Percentiles rank a stretch among this genome's conserved stretches.
Conservation (phyloP, 2,329 filamentous ascomycete genomes). For the Decorospora gaudefroyi region DNA sequence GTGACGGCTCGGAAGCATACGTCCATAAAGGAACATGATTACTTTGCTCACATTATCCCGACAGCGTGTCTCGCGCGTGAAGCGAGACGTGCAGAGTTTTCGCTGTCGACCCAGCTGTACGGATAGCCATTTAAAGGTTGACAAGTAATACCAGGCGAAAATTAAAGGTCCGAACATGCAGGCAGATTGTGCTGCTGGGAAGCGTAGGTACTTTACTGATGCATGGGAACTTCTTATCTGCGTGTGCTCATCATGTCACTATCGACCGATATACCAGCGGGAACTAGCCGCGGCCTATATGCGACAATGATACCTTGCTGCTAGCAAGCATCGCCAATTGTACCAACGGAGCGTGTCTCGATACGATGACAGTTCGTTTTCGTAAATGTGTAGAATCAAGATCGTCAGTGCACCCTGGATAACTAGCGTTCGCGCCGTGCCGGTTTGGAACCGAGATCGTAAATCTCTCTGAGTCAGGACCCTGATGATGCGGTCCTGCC, state of each 20-base stretch:
- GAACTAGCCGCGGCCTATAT: too few species aligned
- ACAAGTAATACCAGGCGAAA: conserved; percentile 19
- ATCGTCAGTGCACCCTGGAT: conserved; percentile 26
- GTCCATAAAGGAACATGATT: too few species aligned
- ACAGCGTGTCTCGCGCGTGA: conserved; percentile 27
- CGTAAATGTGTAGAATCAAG: conserved; percentile 9
- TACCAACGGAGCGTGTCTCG: too few species aligned
- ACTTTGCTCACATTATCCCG: conserved; percentile 23
- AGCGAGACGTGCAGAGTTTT: conserved; percentile 27
- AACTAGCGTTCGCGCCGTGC: conserved; percentile 33
- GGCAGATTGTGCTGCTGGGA: conserved; percentile 14
- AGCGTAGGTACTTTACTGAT: too few species aligned
- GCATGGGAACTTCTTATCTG: too few species aligned
- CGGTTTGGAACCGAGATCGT: conserved; percentile 31
- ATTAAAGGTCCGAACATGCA: conserved; percentile 20
- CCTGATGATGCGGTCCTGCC: conserved; percentile 7
- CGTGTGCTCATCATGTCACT: too few species aligned
- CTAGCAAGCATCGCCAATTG: too few species aligned
- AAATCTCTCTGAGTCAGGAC: conserved; percentile 20
- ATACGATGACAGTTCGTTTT: conserved; percentile 9
- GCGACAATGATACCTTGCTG: too few species aligned
- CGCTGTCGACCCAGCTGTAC: conserved; percentile 25
- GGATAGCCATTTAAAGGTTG: conserved; percentile 29
- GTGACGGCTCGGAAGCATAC: too few species aligned
- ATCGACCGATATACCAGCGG: too few species aligned